phyloP scores from a whole-genome alignment of 2,329 filamentous ascomycete species.

The Tolypocladium capitatum region DNA sequence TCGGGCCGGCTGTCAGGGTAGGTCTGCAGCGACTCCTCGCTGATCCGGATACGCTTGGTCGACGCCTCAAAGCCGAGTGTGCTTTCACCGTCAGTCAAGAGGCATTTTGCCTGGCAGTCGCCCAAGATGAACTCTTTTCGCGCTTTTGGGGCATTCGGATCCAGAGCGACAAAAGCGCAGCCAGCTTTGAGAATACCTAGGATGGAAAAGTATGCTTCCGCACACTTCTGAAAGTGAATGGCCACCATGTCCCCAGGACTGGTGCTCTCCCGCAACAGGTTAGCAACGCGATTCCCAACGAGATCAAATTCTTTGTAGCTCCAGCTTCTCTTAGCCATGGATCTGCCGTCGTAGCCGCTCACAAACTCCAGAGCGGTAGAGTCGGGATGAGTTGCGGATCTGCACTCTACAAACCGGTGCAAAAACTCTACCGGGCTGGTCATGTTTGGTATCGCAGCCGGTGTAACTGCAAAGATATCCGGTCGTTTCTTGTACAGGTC shows the following conservation, averaged over 20 bases:
- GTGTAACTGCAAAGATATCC: slow-evolving; percentile 49
- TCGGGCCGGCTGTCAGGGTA: slow-evolving; percentile 6
- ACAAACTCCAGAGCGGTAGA: slow-evolving; percentile 66
- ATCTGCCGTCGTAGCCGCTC: slow-evolving; percentile 33
- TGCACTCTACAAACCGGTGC: slow-evolving; percentile 65
- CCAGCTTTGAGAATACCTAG: slow-evolving; percentile 73
- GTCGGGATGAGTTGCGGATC: slow-evolving; percentile 40
- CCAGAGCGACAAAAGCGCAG: slow-evolving; percentile 68
- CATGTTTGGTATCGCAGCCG: slow-evolving; percentile 45
- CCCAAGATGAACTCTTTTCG: slow-evolving; percentile 66
- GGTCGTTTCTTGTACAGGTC: slow-evolving; percentile 19
- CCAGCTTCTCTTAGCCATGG: slow-evolving; percentile 44
- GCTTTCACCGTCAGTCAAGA: slow-evolving; percentile 39
- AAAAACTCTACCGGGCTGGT: slow-evolving; percentile 46
- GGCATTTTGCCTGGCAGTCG: slow-evolving; percentile 53
- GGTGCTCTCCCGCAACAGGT: slow-evolving; percentile 41
- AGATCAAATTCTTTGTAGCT: slow-evolving; percentile 60
- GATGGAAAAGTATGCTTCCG: slow-evolving; percentile 72
- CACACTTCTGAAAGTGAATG: slow-evolving; percentile 73
- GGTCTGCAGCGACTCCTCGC: slow-evolving; percentile 16
- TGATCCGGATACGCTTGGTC: slow-evolving; percentile 19
- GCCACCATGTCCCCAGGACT: slow-evolving; percentile 51
- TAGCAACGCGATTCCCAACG: slow-evolving; percentile 59
- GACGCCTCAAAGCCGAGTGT: slow-evolving; percentile 19
- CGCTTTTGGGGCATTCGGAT: slow-evolving; percentile 56